Base-by-base conservation (phyloP, 2,329 filamentous ascomycete species). In the Paradendryphiella salina region DNA sequence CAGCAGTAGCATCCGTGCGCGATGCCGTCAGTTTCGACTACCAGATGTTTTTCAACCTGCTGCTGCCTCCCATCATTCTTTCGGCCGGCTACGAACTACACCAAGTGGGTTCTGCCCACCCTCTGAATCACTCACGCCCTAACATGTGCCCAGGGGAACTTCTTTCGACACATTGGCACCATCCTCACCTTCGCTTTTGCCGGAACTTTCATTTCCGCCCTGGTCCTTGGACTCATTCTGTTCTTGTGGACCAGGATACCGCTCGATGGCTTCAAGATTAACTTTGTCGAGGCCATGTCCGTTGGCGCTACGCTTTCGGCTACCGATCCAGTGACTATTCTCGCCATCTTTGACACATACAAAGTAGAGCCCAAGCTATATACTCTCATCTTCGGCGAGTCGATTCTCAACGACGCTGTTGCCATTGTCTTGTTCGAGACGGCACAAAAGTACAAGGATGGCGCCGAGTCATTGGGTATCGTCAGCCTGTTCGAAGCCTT, bases 351-450 rank as follows among this genome's bases (percentile, higher is more conserved):
- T 83, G 97, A 96, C 74, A 89, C 94, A 1, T 99, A 97, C 83
- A 97, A 97, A 76, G 94, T 99, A 65, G 94, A 99, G 67, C 94
- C 94, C 2, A 97, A 97, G 76, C 83, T 99, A 14, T 99, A 99
- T 77, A 99, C 94, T 23, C 86, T 99, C 72, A 99, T 99, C 61
- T 99, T 99, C 73, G 94, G 94, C 70, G 94, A 99, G 76, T 96
- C 93, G 6, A 97, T 99, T 54, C 79, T 99, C 48, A 99, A 99
- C 73, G 94, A 99, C 77, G 94, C 94, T 36, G 93, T 99, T 68
- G 94, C 94, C 59, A 99, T 99, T 73, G 94, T 99, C 68, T 85
- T 99, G 62, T 99, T 99, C 75, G 93, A 99, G 77, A 96, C 94
- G 4, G 94, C 94, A 9, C 93, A 96, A 72, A 88, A 89, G 72